Evolutionary conservation across 257 asterid species (phyloP).

Genomic region (Catharanthus roseus): DNA sequence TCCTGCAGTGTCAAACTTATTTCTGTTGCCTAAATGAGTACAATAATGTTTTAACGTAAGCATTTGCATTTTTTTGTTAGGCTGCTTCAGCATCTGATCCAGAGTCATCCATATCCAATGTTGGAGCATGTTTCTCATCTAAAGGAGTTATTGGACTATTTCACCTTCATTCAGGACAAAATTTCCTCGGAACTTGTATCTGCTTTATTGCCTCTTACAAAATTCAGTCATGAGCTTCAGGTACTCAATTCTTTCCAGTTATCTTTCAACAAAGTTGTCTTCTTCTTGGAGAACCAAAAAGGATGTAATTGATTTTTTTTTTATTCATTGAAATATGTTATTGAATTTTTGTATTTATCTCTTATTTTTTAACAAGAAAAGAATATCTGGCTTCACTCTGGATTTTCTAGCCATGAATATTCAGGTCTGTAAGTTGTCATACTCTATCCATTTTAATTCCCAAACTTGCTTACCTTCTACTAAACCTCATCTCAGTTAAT

Average conservation of each 20-base stretch:
- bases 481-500: neutral
- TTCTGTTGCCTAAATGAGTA: constrained; percentile 6
- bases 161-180: constrained; percentile 56
- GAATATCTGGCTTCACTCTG: constrained; percentile 5
- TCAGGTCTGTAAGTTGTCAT: neutral
- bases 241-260: constrained; percentile 31
- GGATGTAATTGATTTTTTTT: neutral
- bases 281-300: constrained; percentile 3
- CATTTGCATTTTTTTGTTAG: constrained; percentile 30
- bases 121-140: constrained; percentile 62
- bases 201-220: constrained; percentile 62
- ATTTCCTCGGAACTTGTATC: constrained; percentile 55
- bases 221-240: constrained; percentile 61
- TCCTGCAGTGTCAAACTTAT: constrained; percentile 19
- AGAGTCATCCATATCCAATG: constrained; percentile 61
- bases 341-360: neutral
- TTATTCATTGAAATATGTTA: neutral
- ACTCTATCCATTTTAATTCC: neutral
- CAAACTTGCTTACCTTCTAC: neutral
- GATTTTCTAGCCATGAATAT: neutral
- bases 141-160: constrained; percentile 86
- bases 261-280: constrained; percentile 14
- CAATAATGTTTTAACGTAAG: constrained; percentile 2
- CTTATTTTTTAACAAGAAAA: neutral
- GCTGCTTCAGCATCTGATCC: constrained; percentile 55